Conservation (phyloP, 331 rosid genomes). For the Malus hybrid region DNA sequence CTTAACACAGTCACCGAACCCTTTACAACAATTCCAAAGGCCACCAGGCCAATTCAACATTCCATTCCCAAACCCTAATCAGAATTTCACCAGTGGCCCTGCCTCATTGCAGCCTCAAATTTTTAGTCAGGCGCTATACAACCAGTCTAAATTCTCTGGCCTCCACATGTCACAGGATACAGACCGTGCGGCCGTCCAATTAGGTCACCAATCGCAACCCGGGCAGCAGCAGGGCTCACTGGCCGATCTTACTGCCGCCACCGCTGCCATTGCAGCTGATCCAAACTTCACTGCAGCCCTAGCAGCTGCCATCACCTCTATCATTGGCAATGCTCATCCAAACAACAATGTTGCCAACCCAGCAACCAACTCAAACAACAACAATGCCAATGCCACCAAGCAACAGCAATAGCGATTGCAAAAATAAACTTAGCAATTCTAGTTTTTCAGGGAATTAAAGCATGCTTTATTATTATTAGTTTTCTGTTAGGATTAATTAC, state of each 20-base stretch:
- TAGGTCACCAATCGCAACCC: not conserved
- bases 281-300: conserved; percentile 62
- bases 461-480: not conserved
- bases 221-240: conserved; percentile 27
- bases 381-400: conserved; percentile 14
- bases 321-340: conserved; percentile 45
- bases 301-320: conserved; percentile 52
- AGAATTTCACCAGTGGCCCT: conserved; percentile 10
- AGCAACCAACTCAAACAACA: conserved; percentile 21
- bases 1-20: conserved; percentile 58
- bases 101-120: conserved; percentile 45
- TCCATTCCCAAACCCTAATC: conserved; percentile 28
- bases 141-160: conserved; percentile 60
- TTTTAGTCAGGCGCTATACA: conserved; percentile 44
- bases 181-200: conserved; percentile 13
- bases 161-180: conserved; percentile 37
- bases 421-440: conserved; percentile 10
- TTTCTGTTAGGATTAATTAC: not conserved
- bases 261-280: conserved; percentile 57
- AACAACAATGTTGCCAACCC: conserved; percentile 16
- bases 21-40: conserved; percentile 38
- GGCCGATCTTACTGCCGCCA: conserved; percentile 38
- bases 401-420: conserved; percentile 20
- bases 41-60: conserved; percentile 35
- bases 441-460: conserved; percentile 18